A percentile compares a stretch with the other conserved stretches of the same genome.
Conservation (phyloP, 257 asterid species). For the Ocimum tenuiflorum region DNA sequence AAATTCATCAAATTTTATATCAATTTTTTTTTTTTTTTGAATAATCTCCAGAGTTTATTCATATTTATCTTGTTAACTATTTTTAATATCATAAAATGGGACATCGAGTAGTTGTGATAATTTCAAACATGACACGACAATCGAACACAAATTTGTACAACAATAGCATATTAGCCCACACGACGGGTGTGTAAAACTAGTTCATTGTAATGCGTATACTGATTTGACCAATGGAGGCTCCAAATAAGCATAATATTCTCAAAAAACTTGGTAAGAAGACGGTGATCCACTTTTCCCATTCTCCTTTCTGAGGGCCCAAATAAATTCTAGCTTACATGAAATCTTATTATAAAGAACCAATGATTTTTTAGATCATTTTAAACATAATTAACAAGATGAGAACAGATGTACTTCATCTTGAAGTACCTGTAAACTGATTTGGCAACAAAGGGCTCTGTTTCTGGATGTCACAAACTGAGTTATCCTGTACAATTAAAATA, state of each 20-base stretch:
- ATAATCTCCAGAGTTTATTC: too few species aligned
- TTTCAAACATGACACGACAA: too few species aligned
- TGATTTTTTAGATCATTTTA: background rate
- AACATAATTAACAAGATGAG: background rate
- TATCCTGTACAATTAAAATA: conserved; percentile 39
- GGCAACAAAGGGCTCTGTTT: conserved; percentile 29
- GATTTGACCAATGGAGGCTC: background rate
- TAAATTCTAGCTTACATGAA: background rate
- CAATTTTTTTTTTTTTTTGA: too few species aligned
- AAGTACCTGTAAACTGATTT: conserved; percentile 40
- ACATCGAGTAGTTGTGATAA: too few species aligned
- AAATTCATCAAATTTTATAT: too few species aligned
- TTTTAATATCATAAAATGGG: too few species aligned
- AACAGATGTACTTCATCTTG: conserved; percentile 3
- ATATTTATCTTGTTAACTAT: too few species aligned
- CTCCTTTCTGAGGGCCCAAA: background rate
- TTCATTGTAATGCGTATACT: background rate
- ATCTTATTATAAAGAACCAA: background rate
- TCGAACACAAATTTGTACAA: too few species aligned
- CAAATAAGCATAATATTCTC: background rate
- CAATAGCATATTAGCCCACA: too few species aligned
- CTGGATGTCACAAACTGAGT: conserved; percentile 30
- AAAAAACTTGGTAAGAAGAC: background rate
- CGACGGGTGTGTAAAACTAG: too few species aligned
- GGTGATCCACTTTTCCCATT: background rate